A percentile compares a stretch with the other conserved stretches of the same genome.
Evolutionary conservation across 1,139 yeast genomes (phyloP).

Genomic region (Yamadazyma dushanensis): DNA sequence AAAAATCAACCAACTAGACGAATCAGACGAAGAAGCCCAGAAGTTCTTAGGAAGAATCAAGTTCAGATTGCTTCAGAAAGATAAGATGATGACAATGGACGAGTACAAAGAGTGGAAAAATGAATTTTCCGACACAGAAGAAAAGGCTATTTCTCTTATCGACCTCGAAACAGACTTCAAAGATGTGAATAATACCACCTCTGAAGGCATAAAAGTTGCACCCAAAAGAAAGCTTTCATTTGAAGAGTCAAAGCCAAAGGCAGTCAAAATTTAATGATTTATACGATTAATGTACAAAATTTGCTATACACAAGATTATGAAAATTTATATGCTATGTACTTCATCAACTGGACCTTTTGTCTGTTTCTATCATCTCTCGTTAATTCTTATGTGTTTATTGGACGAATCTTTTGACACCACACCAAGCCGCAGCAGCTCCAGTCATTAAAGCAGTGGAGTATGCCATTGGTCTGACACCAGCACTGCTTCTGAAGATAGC

Average conservation of each 20-base stretch:
- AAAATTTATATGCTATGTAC: constrained; percentile 10
- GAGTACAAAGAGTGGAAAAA: constrained; percentile 18
- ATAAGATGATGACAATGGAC: constrained; percentile 20
- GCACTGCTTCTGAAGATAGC: constrained; percentile 85
- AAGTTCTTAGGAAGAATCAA: constrained; percentile 27
- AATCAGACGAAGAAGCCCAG: constrained; percentile 11
- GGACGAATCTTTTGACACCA: constrained; percentile 61
- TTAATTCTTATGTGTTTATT: constrained; percentile 15
- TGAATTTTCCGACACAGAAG: constrained; percentile 2
- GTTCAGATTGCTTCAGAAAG: constrained; percentile 36
- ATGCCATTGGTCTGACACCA: constrained; percentile 85
- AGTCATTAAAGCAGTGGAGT: constrained; percentile 83
- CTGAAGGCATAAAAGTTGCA: background rate
- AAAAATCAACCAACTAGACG: constrained; percentile 28
- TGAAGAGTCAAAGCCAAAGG: constrained; percentile 4
- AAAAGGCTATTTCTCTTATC: constrained; percentile 1
- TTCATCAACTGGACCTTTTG: constrained; percentile 1
- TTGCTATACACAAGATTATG: constrained; percentile 19
- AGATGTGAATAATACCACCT: constrained; percentile 2
- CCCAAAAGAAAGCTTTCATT: constrained; percentile 9
- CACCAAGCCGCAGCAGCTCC: constrained; percentile 94
- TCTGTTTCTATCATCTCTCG: constrained; percentile 4
- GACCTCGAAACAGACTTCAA: constrained; percentile 5
- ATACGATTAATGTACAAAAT: constrained; percentile 13
- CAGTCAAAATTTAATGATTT: background rate